Base-by-base conservation (phyloP, 2,329 filamentous ascomycete genomes). In the Claviceps africana region DNA sequence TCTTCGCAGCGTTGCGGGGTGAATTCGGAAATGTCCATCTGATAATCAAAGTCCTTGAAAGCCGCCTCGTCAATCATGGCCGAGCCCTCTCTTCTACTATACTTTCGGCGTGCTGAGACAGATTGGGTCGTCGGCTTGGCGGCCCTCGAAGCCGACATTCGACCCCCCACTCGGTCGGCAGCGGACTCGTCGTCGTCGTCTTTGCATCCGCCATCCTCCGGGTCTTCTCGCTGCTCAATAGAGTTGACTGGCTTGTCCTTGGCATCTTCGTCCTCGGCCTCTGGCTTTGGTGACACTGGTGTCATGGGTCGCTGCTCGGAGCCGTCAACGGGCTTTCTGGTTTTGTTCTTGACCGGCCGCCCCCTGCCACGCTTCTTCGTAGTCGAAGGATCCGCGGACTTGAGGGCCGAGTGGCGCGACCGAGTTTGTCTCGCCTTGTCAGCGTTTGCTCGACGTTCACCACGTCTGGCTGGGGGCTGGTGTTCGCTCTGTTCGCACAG, bases 401-500 rank as follows among this genome's bases (percentile, higher is more conserved):
- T 70, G 2, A 59, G 58, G 49, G 59, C 62, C 35, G 70, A 58
- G 21, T 69, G 58, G 52, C 71, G 68, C 15, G 70, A 56, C 54
- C 72, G 66, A 7, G 71, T 58, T 5, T 70, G 63, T 56, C 73
- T 78, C 2, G 73, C 69, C 58, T 70, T 77, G 10, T 80, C 73
- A 50, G 74, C 72, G 57, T 81, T 79, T 30, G 80, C 79, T 55
- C 87, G 81, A 57, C 85, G 76, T 69, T 93, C 86, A 51, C 94
- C 93, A 65, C 93, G 83, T 62, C 83, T 83, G 6, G 93, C 93
- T 0, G 93, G 93, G 10, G 93, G 93, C 62, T 97, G 93, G 65
- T 98, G 89, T 61, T 95, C 90, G 64, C 88, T 90, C 69, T 96
- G 89, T 57, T 96, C 87, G 65, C 90, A 96, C 40, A 97, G 76